Percentiles rank a stretch among this genome's conserved stretches.
Conservation (phyloP, 805 yeast species). For the Cyberlindnera sargentensis region DNA sequence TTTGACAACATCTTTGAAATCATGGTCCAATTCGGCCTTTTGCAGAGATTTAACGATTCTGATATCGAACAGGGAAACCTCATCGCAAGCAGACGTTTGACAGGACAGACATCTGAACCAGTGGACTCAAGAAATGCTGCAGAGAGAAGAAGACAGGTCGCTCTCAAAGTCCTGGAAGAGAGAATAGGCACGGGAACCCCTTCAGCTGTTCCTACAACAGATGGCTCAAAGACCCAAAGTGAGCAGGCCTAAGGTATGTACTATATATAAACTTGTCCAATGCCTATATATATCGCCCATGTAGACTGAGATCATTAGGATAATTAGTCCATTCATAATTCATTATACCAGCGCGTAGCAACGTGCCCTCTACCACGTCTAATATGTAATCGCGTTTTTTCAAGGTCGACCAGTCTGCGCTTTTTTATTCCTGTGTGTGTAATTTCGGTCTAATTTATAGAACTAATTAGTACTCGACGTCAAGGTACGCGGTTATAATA, state of each 20-base stretch:
- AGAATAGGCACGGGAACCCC: constrained; percentile 30
- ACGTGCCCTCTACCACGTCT: no score
- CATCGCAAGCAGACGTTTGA: constrained; percentile 55
- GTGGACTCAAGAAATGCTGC: constrained; percentile 46
- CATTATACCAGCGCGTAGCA: no score
- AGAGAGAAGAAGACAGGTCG: constrained; percentile 73
- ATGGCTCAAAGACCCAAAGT: constrained; percentile 2
- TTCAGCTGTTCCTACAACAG: background rate
- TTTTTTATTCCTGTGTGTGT: no score
- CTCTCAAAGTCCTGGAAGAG: constrained; percentile 67
- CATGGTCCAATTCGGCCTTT: constrained; percentile 36
- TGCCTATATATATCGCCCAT: no score
- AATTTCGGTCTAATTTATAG: no score
- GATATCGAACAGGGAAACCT: constrained; percentile 69
- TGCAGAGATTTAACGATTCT: constrained; percentile 58
- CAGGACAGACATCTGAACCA: constrained; percentile 10
- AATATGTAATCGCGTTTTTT: no score
- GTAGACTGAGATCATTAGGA: no score
- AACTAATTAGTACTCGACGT: no score
- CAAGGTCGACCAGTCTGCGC: no score
- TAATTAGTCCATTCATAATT: no score
- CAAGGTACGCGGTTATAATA: no score
- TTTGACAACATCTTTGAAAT: constrained; percentile 37
- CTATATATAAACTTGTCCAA: no score
- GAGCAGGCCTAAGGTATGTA: background rate